These are phyloP conservation scores for Aspergillus indologenus DNA, from an alignment of 495 filamentous ascomycete genomes.

Conservation along the genomic window DNA sequence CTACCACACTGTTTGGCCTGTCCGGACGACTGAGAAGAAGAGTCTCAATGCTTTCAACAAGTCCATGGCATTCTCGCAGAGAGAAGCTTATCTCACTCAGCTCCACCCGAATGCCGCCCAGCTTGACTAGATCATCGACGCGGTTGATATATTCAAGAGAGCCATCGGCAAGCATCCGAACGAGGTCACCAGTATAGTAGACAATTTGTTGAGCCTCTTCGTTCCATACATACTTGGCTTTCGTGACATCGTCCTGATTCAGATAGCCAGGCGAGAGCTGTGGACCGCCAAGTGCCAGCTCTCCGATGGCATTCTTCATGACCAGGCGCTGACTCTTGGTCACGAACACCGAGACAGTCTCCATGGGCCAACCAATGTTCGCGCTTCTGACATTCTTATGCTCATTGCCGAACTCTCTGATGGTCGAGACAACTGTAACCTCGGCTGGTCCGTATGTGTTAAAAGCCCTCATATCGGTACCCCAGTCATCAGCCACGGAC, in stretches of 20 bases:
- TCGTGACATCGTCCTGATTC: conserved; percentile 41
- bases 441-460: conserved; percentile 42
- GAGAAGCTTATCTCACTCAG: conserved; percentile 37
- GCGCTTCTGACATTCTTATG: conserved; percentile 29
- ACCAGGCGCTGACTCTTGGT: conserved; percentile 26
- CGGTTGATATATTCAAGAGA: conserved; percentile 43
- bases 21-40: conserved; percentile 27
- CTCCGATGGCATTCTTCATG: conserved; percentile 41
- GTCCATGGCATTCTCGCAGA: conserved; percentile 29
- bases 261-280: conserved; percentile 43
- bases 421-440: conserved; percentile 35
- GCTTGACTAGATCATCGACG: conserved; percentile 37
- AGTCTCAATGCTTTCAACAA: conserved; percentile 31
- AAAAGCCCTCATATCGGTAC: conserved; percentile 29
- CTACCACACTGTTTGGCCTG: conserved; percentile 31
- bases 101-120: conserved; percentile 38
- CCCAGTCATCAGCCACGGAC: conserved; percentile 38
- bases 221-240: conserved; percentile 38
- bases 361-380: conserved; percentile 37
- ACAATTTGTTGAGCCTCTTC: conserved; percentile 25
- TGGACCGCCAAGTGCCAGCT: conserved; percentile 43
- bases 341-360: conserved; percentile 33
- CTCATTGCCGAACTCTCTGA: conserved; percentile 31
- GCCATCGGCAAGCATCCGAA: conserved; percentile 40
- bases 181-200: conserved; percentile 54